Evolutionary conservation across 805 yeast species (phyloP), one percentile per base, ranked within the genome.

Genomic region (Sungouiozyma intestinalis): DNA sequence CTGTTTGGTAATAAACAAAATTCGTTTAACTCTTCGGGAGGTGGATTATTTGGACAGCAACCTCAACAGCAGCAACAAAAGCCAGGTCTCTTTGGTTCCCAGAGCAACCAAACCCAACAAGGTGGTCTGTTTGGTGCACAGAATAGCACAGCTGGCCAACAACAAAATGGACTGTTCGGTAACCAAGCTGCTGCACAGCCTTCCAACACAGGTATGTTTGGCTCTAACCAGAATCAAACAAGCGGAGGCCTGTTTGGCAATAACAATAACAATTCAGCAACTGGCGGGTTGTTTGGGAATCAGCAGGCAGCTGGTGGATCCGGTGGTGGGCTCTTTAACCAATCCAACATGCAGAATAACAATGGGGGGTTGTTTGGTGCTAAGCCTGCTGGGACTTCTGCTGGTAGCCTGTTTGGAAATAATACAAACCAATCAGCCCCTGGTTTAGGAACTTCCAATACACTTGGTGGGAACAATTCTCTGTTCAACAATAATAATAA

Each of bases 51-150:
- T 48, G 69, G 68, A 6, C 52, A 50, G 43, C 42, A 43, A 31
- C 16, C 18, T 13, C 17, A 32, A 17, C 16, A 19, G 29, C 29
- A 24, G 29, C 29, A 49, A 43, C 44, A 45, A 48, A 40, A n/a
- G n/a, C n/a, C 41, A 14, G 67, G 71, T 3, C 53, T 65, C 19
- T 72, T 71, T 52, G 74, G 74, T 16, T 49, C 48, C 17, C 50
- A 51, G 16, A 53, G 29, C 29, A 24, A 24, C 29, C 6, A 6
- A 24, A 52, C 16, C 17, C 13, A 13, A 29, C 31, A 18, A 24
- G 18, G 16, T 4, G 16, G 18, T 18, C 13, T 36, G 8, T 36
- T 36, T 32, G 37, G 33, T 21, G 51, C 37, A 6, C 21, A 75
- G 18, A 61, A 44, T 18, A 18, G 17, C 7, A 47, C 48, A 16